Percentiles rank a stretch among this genome's conserved stretches.
phyloP scores from a whole-genome alignment of 2,329 filamentous ascomycete genomes.

The Penicillium sp. region DNA sequence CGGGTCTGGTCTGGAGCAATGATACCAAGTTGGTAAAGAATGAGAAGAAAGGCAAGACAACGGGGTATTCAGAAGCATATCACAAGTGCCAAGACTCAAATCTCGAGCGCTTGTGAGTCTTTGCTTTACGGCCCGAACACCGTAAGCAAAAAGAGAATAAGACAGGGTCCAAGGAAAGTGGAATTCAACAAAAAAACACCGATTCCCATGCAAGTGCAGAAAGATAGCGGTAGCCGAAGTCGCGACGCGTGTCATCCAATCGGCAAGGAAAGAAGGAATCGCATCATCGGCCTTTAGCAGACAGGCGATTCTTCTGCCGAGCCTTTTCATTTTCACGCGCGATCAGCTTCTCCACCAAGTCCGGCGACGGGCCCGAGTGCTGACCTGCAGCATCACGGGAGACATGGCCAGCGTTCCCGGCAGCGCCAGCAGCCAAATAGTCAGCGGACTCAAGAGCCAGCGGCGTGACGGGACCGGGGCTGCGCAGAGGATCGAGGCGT shows the following conservation, averaged over 20 bases:
- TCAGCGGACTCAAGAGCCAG: conserved; percentile 45
- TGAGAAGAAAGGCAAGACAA: neutral
- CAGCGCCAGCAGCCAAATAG: conserved; percentile 43
- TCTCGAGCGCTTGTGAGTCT: neutral
- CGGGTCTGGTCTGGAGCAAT: neutral
- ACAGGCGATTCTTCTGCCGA: conserved; percentile 32
- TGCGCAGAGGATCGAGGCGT: conserved; percentile 48
- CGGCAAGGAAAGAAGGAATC: conserved; percentile 1
- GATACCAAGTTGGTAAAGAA: neutral
- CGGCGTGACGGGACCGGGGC: conserved; percentile 51
- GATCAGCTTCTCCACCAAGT: conserved; percentile 38
- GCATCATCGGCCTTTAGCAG: conserved; percentile 32
- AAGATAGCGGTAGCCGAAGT: conserved; percentile 9
- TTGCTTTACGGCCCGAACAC: conserved; percentile 18
- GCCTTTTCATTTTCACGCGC: conserved; percentile 37
- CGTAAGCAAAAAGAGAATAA: conserved; percentile 5
- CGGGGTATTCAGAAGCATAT: neutral
- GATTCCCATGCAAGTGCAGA: conserved; percentile 15
- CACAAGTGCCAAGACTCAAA: neutral
- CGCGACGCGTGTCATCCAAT: neutral
- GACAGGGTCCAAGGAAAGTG: neutral
- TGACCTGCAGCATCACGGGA: conserved; percentile 19
- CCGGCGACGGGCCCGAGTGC: conserved; percentile 31
- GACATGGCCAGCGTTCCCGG: conserved; percentile 19
- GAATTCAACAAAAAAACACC: conserved; percentile 4